Evolutionary conservation across 1,284 basidiomycete species (phyloP).

Genomic region (Tilletia setariae): DNA sequence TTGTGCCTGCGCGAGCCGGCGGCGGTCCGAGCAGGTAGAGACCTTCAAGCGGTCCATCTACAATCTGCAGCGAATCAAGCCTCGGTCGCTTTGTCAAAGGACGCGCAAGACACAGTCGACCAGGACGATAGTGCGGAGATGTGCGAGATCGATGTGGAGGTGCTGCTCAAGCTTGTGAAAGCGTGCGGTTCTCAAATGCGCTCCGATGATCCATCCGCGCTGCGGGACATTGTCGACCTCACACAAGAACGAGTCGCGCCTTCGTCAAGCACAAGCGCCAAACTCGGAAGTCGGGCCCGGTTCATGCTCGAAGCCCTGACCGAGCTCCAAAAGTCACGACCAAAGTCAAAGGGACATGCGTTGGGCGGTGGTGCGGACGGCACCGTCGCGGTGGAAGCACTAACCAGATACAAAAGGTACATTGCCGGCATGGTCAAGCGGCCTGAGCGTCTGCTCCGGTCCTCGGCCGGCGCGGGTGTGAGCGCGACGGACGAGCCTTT

Average conservation of each 20-base stretch:
- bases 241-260: slow-evolving; percentile 26
- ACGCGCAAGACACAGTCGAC: not conserved
- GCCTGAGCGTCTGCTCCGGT: slow-evolving; percentile 20
- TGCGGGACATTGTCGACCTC: slow-evolving; percentile 43
- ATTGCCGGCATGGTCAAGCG: slow-evolving; percentile 36
- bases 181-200: slow-evolving; percentile 45
- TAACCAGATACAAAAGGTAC: slow-evolving; percentile 42
- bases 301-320: slow-evolving; percentile 52
- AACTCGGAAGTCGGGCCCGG: slow-evolving; percentile 16
- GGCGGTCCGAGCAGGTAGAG: slow-evolving; percentile 24
- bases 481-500: not conserved
- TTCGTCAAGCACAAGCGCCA: not conserved
- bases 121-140: slow-evolving; percentile 55
- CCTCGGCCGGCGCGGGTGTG: slow-evolving; percentile 1
- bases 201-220: slow-evolving; percentile 41
- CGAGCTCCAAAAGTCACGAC: slow-evolving; percentile 59
- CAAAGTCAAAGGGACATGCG: slow-evolving; percentile 63
- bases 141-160: slow-evolving; percentile 77
- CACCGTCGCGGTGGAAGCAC: slow-evolving; percentile 15
- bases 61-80: not conserved
- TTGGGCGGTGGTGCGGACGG: slow-evolving; percentile 23
- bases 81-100: not conserved
- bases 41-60: slow-evolving; percentile 9
- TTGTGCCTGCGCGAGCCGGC: slow-evolving; percentile 64
- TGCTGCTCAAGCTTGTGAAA: slow-evolving; percentile 77